Base-by-base conservation (phyloP, 2,329 filamentous ascomycete genomes). In the Beauveria medogensis region DNA sequence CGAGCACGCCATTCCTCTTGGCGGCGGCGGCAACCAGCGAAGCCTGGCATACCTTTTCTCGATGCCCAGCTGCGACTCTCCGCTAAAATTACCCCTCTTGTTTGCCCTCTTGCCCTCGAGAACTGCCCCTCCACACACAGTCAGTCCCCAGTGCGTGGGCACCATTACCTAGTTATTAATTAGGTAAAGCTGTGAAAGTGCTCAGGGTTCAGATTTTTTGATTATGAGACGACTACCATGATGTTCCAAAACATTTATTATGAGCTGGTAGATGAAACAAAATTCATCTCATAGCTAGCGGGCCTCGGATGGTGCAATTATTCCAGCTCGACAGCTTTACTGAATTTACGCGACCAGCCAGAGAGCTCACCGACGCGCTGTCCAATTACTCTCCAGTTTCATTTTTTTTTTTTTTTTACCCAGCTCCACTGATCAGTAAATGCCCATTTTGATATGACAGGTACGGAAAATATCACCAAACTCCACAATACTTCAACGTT, bases 401-500 rank as follows among this genome's bases (percentile, higher is more conserved):
- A 51, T 43, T 28, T 5, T 26, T 14, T 26, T 44, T 28, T 5
- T 26, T 14, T 26, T 44, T 28, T 5, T 26, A 9, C 20, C 24
- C 3, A 20, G 22, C 55, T 51, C 55, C 55, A 58, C 55, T 51
- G 47, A 34, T 28, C 26, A 16, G 12, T 37, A 24, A 40, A 41
- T 53, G 40, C 48, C 40, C 56, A 52, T 26, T 46, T 37, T 37
- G 24, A 37, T 37, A 48, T 59, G 30, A 24, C 56, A 59, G 30
- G 26, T 7, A 28, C 30, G 22, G 16, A 53, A 46, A 50, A 26
- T 18, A 44, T 40, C 22, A 22, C 12, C 43, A 37, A 52, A 53
- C 50, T 59, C 56, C 56, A 59, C 48, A 52, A 46, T 44, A 53
- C 26, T 59, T 53, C 40, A 59, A 59, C 56, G 56, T 59, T 59